These are phyloP conservation scores for Nakataea oryzae DNA, from an alignment of 2,329 filamentous ascomycete species.

Conservation along the genomic window DNA sequence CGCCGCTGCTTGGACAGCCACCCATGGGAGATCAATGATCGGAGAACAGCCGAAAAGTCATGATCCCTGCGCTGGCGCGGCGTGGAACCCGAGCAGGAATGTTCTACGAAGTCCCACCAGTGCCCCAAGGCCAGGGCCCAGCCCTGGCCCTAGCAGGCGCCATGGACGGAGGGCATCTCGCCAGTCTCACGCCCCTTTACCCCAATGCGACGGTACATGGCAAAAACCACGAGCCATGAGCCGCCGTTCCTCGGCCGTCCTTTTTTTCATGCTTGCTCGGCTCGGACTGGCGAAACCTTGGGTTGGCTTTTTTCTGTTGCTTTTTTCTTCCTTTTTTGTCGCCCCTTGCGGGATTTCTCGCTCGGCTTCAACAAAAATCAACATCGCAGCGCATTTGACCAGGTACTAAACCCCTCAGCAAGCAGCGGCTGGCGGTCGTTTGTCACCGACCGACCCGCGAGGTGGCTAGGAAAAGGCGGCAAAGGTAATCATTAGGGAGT, in stretches of 20 bases:
- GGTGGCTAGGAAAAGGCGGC: neutral
- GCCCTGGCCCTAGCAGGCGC: neutral
- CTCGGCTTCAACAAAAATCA: neutral
- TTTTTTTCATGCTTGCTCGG: neutral
- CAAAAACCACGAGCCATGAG: neutral
- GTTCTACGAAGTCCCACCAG: neutral
- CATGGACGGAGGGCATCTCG: neutral
- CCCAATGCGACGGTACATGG: neutral
- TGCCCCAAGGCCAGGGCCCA: neutral
- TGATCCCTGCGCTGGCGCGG: slow-evolving; percentile 1
- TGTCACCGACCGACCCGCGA: neutral
- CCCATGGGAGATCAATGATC: neutral
- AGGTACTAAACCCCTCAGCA: neutral
- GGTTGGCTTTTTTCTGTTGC: too few relatives aligned
- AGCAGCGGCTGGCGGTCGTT: neutral
- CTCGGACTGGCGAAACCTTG: neutral
- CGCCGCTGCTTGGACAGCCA: neutral
- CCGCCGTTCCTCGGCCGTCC: too few relatives aligned
- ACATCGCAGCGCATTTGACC: too few relatives aligned
- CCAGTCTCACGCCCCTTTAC: neutral
- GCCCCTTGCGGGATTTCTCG: too few relatives aligned
- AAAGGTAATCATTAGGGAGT: neutral
- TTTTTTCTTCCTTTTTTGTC: too few relatives aligned
- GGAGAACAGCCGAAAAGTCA: neutral
- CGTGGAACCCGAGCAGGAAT: neutral